phyloP scores from a whole-genome alignment of 2,329 filamentous ascomycete genomes.

The Gaeumannomyces tritici region DNA sequence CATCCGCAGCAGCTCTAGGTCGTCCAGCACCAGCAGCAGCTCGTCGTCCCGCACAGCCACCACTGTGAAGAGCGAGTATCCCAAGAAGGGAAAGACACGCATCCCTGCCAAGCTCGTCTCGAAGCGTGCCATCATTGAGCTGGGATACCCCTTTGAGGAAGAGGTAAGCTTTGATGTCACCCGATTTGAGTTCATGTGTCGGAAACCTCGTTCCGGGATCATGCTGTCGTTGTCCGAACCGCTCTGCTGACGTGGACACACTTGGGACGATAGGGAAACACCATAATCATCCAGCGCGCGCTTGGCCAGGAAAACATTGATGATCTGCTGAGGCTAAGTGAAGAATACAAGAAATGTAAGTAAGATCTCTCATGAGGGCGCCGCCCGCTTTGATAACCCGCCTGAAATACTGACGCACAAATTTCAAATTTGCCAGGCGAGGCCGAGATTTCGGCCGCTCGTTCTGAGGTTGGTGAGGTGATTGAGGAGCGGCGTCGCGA shows the following conservation, averaged over 20 bases:
- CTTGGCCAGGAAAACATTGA: conserved; percentile 88
- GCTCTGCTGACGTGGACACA: conserved; percentile 20
- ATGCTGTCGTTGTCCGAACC: not conserved
- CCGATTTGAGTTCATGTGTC: not conserved
- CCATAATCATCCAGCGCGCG: conserved; percentile 73
- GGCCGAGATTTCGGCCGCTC: conserved; percentile 31
- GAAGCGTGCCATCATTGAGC: conserved; percentile 69
- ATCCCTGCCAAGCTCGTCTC: conserved; percentile 76
- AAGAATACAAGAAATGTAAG: conserved; percentile 59
- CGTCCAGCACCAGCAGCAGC: conserved; percentile 35
- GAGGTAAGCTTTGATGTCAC: conserved; percentile 46
- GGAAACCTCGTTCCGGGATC: not conserved
- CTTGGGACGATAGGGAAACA: conserved; percentile 54
- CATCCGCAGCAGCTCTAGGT: conserved; percentile 27
- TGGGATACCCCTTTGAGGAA: conserved; percentile 79
- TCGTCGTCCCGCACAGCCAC: conserved; percentile 35
- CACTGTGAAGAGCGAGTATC: conserved; percentile 52
- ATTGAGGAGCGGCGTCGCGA: conserved; percentile 39
- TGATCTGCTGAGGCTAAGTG: conserved; percentile 74
- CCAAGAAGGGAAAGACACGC: conserved; percentile 80
- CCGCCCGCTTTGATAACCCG: not conserved
- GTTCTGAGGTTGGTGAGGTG: conserved; percentile 35
- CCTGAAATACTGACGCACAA: not conserved
- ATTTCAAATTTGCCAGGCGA: conserved; percentile 28
- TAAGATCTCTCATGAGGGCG: conserved; percentile 1